These are phyloP conservation scores for Blastobotrys capitulatus DNA, from an alignment of 1,139 yeast genomes.

Conservation along the genomic window DNA sequence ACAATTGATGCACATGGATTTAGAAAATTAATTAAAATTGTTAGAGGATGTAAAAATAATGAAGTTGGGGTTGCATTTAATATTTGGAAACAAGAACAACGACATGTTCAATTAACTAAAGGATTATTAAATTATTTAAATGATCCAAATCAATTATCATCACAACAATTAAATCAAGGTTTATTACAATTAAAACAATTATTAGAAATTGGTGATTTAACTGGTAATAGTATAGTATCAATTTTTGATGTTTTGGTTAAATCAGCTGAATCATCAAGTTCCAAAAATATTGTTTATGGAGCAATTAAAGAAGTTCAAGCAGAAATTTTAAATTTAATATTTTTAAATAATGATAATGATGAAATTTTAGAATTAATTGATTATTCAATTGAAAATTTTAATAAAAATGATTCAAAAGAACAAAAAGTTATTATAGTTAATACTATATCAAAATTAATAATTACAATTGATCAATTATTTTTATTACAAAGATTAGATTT, in stretches of 20 bases:
- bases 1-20: conserved; percentile 25
- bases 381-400: neutral
- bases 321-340: conserved; percentile 14
- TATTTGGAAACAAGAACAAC: conserved; percentile 21
- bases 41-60: conserved; percentile 16
- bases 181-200: conserved; percentile 22
- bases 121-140: conserved; percentile 18
- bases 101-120: conserved; percentile 17
- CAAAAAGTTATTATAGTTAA: conserved; percentile 16
- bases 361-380: conserved; percentile 3
- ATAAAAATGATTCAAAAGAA: neutral
- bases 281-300: conserved; percentile 19
- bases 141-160: conserved; percentile 14
- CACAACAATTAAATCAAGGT: conserved; percentile 21
- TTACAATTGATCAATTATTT: conserved; percentile 7
- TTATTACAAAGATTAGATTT: conserved; percentile 12
- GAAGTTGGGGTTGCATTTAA: conserved; percentile 17
- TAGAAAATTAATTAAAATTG: conserved; percentile 23
- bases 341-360: too few species aligned
- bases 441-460: conserved; percentile 14
- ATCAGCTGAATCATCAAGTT: conserved; percentile 15
- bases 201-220: conserved; percentile 14
- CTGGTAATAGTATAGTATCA: conserved; percentile 14
- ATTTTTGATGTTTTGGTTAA: conserved; percentile 18
- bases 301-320: conserved; percentile 23